phyloP scores from a whole-genome alignment of 352 stramenopile species.

The Blastocystis sp. region DNA sequence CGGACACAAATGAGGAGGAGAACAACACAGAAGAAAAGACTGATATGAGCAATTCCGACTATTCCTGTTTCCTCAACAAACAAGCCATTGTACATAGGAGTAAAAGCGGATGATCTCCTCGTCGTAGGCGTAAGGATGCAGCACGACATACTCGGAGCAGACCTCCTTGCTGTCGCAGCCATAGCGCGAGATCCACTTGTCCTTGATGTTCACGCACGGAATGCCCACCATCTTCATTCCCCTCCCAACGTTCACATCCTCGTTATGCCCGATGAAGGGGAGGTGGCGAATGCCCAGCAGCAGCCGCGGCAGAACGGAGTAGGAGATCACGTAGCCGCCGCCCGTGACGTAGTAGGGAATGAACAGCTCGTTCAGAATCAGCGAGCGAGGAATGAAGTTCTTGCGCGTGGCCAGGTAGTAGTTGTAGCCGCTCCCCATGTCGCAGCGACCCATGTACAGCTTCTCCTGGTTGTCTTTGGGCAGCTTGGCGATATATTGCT shows the following conservation, averaged over 20 bases:
- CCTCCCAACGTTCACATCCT: constrained; percentile 62
- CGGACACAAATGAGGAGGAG: constrained; percentile 20
- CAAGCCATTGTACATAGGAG: neutral
- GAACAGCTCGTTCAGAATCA: constrained; percentile 8
- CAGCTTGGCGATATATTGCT: neutral
- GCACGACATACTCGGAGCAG: constrained; percentile 30
- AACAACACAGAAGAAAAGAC: no score
- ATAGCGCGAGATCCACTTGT: constrained; percentile 33
- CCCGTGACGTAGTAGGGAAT: constrained; percentile 59
- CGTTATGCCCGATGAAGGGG: constrained; percentile 49
- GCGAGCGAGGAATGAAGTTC: constrained; percentile 41
- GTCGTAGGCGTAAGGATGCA: constrained; percentile 14
- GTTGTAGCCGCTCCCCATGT: constrained; percentile 13
- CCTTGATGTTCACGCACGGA: neutral
- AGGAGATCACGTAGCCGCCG: constrained; percentile 51
- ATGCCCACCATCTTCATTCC: constrained; percentile 40
- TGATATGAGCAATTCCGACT: no score
- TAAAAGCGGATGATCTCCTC: neutral
- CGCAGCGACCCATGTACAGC: constrained; percentile 58
- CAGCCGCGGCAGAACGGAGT: constrained; percentile 21
- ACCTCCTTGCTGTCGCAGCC: constrained; percentile 7
- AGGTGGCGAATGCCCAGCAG: constrained; percentile 41
- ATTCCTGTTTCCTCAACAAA: neutral
- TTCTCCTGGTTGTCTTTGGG: neutral
- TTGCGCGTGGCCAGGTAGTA: neutral